phyloP scores from a whole-genome alignment of 306 rosid genomes.

The Trifolium dubium region DNA sequence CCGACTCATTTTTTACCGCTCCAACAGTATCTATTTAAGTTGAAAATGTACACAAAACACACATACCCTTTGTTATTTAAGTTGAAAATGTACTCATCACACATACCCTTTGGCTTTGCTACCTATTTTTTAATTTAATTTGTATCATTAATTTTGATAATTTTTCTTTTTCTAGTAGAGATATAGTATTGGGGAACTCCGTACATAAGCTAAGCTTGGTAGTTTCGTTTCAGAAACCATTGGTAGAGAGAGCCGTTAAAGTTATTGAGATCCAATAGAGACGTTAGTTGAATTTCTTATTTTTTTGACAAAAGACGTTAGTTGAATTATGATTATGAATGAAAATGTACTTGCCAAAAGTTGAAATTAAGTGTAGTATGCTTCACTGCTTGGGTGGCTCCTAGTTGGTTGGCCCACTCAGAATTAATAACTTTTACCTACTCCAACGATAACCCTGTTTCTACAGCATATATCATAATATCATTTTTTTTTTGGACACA shows the following conservation, averaged over 20 bases:
- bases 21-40: too few species aligned
- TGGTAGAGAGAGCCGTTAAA: neutral
- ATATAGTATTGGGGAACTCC: too few species aligned
- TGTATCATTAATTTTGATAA: too few species aligned
- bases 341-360: neutral
- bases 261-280: neutral
- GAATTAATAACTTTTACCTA: constrained; percentile 47
- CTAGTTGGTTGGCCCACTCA: constrained; percentile 20
- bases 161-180: too few species aligned
- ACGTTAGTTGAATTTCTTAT: neutral
- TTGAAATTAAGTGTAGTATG: neutral
- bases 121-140: too few species aligned
- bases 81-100: too few species aligned
- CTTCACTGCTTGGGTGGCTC: neutral
- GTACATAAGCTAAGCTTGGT: neutral
- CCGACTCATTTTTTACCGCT: too few species aligned
- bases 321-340: neutral
- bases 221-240: too few species aligned
- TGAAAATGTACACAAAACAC: too few species aligned
- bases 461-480: constrained; percentile 34
- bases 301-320: neutral
- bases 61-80: too few species aligned
- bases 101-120: too few species aligned
- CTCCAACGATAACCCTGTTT: constrained; percentile 46
- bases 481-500: too few species aligned